Evolutionary conservation across 2,329 filamentous ascomycete species (phyloP).

Genomic region (Colletotrichum sp.): DNA sequence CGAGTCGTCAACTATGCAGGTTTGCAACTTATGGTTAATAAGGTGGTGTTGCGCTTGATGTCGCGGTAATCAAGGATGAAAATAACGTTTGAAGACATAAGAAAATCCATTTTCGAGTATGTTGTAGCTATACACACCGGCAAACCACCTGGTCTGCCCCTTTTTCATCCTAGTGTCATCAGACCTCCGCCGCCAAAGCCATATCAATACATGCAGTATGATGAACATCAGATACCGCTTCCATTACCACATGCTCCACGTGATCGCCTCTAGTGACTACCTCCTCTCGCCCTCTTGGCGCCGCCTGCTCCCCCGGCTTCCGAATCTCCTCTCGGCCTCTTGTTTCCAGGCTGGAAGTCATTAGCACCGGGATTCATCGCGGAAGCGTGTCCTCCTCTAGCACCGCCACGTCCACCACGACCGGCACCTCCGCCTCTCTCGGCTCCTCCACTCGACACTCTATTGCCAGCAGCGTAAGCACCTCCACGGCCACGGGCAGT

Average conservation of each 20-base stretch:
- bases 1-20: neutral
- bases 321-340: slow-evolving; percentile 61
- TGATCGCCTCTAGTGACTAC: slow-evolving; percentile 31
- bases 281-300: slow-evolving; percentile 47
- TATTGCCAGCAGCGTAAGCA: slow-evolving; percentile 42
- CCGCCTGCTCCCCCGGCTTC: slow-evolving; percentile 43
- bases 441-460: slow-evolving; percentile 33
- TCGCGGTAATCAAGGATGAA: rapidly evolving
- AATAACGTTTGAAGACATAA: neutral
- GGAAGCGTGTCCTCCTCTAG: slow-evolving; percentile 41
- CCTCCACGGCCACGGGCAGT: slow-evolving; percentile 40
- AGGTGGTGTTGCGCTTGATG: neutral
- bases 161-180: neutral
- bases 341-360: slow-evolving; percentile 64
- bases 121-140: slow-evolving; percentile 13
- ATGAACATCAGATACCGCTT: neutral
- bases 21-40: rapidly evolving
- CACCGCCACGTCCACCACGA: slow-evolving; percentile 45
- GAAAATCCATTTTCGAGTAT: slow-evolving; percentile 13
- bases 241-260: neutral
- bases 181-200: neutral
- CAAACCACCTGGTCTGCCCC: neutral
- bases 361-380: slow-evolving; percentile 55
- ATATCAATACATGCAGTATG: slow-evolving; percentile 15
- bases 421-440: slow-evolving; percentile 37